These are phyloP conservation scores for Citrus medica DNA, from an alignment of 345 rosid species.

Conservation along the genomic window DNA sequence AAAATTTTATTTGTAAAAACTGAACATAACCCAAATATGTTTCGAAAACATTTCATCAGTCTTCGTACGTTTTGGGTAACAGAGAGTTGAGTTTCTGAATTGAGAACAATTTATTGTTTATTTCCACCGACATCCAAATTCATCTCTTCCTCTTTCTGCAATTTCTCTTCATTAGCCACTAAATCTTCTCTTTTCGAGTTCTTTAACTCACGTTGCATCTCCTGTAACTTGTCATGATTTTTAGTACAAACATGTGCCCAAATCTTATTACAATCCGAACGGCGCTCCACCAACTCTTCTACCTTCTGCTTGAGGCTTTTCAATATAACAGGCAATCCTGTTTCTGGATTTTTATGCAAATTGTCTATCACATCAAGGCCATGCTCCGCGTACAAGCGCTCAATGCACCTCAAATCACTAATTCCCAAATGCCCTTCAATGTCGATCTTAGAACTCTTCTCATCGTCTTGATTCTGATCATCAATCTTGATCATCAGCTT, in stretches of 20 bases:
- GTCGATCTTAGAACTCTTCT: background rate
- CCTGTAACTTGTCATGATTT: background rate
- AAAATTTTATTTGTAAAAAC: too few species aligned
- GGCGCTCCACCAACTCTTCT: background rate
- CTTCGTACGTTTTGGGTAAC: too few species aligned
- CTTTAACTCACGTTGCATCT: background rate
- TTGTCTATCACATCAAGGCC: slow-evolving; percentile 15
- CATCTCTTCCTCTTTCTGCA: background rate
- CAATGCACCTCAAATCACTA: slow-evolving; percentile 10
- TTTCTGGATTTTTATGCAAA: background rate
- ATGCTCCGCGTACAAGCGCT: slow-evolving; percentile 20
- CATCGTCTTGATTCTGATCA: background rate
- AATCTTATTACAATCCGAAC: background rate
- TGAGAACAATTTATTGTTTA: background rate
- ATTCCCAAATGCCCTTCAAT: slow-evolving; percentile 5
- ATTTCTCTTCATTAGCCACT: background rate
- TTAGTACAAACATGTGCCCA: slow-evolving; percentile 6
- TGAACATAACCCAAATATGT: background rate
- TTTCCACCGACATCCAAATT: background rate
- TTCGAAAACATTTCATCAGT: too few species aligned
- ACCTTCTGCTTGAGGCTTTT: slow-evolving; percentile 18
- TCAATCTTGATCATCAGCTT: background rate
- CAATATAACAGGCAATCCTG: slow-evolving; percentile 14
- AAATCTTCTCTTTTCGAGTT: background rate
- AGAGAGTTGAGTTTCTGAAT: background rate